Conservation (phyloP, 306 rosid species). For the Ziziphus jujuba region DNA sequence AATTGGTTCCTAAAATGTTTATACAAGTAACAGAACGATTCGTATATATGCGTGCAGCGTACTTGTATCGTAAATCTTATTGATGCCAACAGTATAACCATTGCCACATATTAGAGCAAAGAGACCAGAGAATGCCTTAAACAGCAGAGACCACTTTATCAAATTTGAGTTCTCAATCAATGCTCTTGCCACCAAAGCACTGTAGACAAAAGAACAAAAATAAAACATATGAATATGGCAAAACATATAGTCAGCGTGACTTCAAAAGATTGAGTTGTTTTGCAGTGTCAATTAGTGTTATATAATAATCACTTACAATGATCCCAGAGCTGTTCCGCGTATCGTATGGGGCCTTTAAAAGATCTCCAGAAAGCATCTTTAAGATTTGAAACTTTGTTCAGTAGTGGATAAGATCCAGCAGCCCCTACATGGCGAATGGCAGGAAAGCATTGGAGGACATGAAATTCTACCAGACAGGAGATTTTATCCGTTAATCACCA, state of each 20-base stretch:
- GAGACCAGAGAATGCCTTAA: conserved; percentile 86
- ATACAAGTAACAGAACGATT: conserved; percentile 16
- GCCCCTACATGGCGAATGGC: conserved; percentile 87
- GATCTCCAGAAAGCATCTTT: conserved; percentile 98
- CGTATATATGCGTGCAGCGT: conserved; percentile 31
- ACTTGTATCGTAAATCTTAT: conserved; percentile 98
- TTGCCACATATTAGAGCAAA: conserved; percentile 90
- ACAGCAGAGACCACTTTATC: conserved; percentile 91
- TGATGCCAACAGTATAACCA: conserved; percentile 96
- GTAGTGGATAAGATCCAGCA: conserved; percentile 68
- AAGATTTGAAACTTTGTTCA: conserved; percentile 54
- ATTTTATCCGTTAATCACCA: no score
- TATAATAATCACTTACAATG: conserved; percentile 52
- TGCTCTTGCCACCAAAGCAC: conserved; percentile 90
- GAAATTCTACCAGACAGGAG: no score
- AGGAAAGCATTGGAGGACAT: conserved; percentile 34
- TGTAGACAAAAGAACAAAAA: conserved; percentile 41
- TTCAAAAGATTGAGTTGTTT: not conserved
- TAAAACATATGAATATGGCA: conserved; percentile 10
- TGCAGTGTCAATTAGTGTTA: not conserved
- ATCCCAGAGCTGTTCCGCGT: conserved; percentile 89
- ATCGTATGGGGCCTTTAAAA: conserved; percentile 94
- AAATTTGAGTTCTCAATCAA: conserved; percentile 83
- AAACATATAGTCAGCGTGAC: conserved; percentile 3
- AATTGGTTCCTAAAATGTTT: not conserved